phyloP scores from a whole-genome alignment of 2,329 filamentous ascomycete species.

The Cytospora piceae region DNA sequence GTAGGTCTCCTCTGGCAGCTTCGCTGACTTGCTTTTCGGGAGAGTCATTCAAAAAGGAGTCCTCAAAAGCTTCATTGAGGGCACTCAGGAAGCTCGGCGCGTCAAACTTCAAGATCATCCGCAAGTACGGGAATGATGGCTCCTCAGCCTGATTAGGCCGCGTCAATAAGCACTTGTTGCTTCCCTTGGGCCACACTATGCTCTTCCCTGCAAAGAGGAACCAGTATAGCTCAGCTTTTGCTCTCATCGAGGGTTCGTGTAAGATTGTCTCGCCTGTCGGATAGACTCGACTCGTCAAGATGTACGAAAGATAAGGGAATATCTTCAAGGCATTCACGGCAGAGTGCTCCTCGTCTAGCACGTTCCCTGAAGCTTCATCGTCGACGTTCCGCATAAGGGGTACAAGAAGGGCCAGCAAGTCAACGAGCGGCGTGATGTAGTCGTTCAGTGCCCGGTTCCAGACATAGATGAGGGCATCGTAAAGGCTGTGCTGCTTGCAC shows the following conservation, averaged over 20 bases:
- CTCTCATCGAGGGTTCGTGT: slow-evolving; percentile 71
- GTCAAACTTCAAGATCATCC: slow-evolving; percentile 84
- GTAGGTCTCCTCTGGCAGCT: slow-evolving; percentile 53
- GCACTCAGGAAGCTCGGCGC: slow-evolving; percentile 91
- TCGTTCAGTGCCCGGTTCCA: slow-evolving; percentile 92
- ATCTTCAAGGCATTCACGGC: slow-evolving; percentile 82
- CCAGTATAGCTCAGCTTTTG: slow-evolving; percentile 89
- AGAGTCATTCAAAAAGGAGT: slow-evolving; percentile 85
- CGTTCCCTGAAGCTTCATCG: slow-evolving; percentile 53
- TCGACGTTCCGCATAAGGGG: slow-evolving; percentile 62
- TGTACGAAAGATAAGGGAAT: slow-evolving; percentile 93
- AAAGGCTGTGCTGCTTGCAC: slow-evolving; percentile 89
- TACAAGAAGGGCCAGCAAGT: slow-evolving; percentile 73
- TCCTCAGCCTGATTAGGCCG: slow-evolving; percentile 60
- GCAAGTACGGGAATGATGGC: slow-evolving; percentile 82
- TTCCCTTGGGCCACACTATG: slow-evolving; percentile 73
- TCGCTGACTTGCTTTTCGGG: slow-evolving; percentile 65
- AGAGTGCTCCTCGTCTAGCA: slow-evolving; percentile 63
- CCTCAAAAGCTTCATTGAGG: slow-evolving; percentile 96
- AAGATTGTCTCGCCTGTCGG: slow-evolving; percentile 78
- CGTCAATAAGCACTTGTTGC: slow-evolving; percentile 63
- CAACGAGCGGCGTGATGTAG: slow-evolving; percentile 87
- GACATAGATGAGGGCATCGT: slow-evolving; percentile 94
- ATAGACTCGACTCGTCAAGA: slow-evolving; percentile 87
- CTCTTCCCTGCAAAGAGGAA: slow-evolving; percentile 88